These are phyloP conservation scores for Ramalina intermedia DNA, from an alignment of 495 filamentous ascomycete species.

Conservation along the genomic window DNA sequence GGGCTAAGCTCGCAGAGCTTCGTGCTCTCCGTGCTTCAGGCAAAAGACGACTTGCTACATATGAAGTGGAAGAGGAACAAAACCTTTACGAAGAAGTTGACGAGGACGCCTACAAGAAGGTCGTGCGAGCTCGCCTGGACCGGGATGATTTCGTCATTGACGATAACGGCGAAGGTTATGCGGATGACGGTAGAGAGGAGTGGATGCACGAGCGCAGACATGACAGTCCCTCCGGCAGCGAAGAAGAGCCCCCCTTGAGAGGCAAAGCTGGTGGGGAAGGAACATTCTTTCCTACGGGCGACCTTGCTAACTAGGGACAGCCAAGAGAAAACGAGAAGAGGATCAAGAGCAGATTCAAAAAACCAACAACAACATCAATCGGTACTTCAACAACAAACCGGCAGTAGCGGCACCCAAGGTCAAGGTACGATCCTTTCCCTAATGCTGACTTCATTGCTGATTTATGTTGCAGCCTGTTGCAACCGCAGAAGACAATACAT, in stretches of 20 bases:
- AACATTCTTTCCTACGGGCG: neutral
- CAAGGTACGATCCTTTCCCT: slow-evolving; percentile 8
- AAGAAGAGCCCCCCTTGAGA: slow-evolving; percentile 47
- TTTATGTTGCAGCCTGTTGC: slow-evolving; percentile 24
- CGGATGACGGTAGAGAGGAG: slow-evolving; percentile 91
- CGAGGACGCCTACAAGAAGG: slow-evolving; percentile 92
- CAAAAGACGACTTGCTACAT: slow-evolving; percentile 79
- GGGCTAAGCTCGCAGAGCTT: slow-evolving; percentile 51
- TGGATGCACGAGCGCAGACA: slow-evolving; percentile 65
- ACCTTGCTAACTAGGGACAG: slow-evolving; percentile 20
- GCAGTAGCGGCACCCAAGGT: slow-evolving; percentile 60
- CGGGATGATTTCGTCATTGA: slow-evolving; percentile 96
- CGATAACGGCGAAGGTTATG: slow-evolving; percentile 86
- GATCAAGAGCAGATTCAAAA: slow-evolving; percentile 74
- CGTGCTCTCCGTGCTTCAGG: slow-evolving; percentile 72
- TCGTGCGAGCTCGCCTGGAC: slow-evolving; percentile 77
- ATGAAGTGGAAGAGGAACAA: slow-evolving; percentile 72
- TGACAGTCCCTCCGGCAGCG: slow-evolving; percentile 53
- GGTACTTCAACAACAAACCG: slow-evolving; percentile 75
- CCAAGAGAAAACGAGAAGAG: slow-evolving; percentile 81
- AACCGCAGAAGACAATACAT: slow-evolving; percentile 76
- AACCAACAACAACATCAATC: slow-evolving; percentile 79
- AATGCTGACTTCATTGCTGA: slow-evolving; percentile 6
- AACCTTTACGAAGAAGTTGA: slow-evolving; percentile 92
- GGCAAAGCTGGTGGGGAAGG: slow-evolving; percentile 44